Conservation (phyloP, 257 asterid genomes). For the Plantago major region DNA sequence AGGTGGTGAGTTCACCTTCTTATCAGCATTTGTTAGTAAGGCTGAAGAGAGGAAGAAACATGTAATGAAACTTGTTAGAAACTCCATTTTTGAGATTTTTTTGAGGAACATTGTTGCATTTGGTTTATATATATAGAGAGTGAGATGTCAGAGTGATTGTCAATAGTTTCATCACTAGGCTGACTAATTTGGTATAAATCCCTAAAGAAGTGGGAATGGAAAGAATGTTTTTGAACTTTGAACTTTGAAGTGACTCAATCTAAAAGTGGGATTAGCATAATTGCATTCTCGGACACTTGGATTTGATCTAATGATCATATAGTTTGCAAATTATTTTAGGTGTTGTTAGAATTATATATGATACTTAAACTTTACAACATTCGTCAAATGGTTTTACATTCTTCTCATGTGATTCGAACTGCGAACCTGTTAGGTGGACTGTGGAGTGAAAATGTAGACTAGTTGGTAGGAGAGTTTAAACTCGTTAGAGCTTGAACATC, state of each 20-base stretch:
- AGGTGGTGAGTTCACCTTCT: neutral
- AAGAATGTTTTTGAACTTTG: no score
- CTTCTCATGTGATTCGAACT: no score
- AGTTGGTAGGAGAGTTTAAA: no score
- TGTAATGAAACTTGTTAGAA: conserved; percentile 3
- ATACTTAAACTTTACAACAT: no score
- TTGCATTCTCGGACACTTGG: conserved; percentile 5
- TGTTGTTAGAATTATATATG: no score
- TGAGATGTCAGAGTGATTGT: neutral
- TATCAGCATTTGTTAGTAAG: conserved; percentile 12
- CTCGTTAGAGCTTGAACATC: no score
- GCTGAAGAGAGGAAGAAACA: conserved; percentile 3
- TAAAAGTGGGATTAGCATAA: neutral
- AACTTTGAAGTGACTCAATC: neutral
- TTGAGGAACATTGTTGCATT: neutral
- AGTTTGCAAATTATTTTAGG: no score
- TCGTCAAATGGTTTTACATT: no score
- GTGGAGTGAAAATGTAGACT: no score
- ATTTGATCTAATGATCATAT: neutral
- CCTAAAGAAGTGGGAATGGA: no score
- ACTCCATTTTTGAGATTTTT: conserved; percentile 10
- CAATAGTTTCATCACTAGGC: neutral
- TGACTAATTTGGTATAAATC: no score
- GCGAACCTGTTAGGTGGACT: no score
- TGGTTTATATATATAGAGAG: conserved; percentile 7